These are phyloP conservation scores for Asterionellopsis glacialis DNA, from an alignment of 108 stramenopile species.

Conservation along the genomic window DNA sequence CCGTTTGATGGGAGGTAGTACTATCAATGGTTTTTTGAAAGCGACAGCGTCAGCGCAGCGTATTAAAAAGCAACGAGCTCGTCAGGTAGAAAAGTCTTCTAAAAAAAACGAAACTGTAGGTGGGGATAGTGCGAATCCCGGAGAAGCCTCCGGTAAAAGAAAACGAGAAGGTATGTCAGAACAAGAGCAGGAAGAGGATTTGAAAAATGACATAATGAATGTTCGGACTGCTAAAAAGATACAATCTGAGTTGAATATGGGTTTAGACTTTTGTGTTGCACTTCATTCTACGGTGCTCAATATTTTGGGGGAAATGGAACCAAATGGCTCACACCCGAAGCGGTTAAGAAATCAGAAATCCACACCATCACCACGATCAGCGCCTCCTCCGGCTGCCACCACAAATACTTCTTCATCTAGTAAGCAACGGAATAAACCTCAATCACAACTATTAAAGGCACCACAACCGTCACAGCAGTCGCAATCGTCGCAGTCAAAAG, in stretches of 20 bases:
- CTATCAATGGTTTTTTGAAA: slow-evolving; percentile 68
- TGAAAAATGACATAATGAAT: slow-evolving; percentile 61
- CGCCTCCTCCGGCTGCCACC: slow-evolving; percentile 2
- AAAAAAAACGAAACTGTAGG: slow-evolving; percentile 21
- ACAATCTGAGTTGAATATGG: slow-evolving; percentile 53
- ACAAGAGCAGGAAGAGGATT: slow-evolving; percentile 29
- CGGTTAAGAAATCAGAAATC: neutral
- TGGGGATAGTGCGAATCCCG: too few species aligned
- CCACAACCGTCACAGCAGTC: neutral
- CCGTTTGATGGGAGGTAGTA: slow-evolving; percentile 56
- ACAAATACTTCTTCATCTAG: neutral
- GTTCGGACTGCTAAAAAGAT: slow-evolving; percentile 66
- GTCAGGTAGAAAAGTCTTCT: slow-evolving; percentile 31
- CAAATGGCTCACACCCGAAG: slow-evolving; percentile 2
- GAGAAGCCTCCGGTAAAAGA: slow-evolving; percentile 16
- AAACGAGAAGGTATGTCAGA: slow-evolving; percentile 13
- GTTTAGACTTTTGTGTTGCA: slow-evolving; percentile 52
- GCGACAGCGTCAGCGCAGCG: slow-evolving; percentile 63
- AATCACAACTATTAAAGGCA: neutral
- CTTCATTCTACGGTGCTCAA: slow-evolving; percentile 47
- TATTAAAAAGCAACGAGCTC: slow-evolving; percentile 69
- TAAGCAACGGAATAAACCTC: neutral
- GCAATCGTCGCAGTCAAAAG: neutral
- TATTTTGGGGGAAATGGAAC: slow-evolving; percentile 58
- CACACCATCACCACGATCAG: slow-evolving; percentile 5